Evolutionary conservation across 2,329 filamentous ascomycete species (phyloP), one percentile per base, ranked within the genome.

Genomic region (Triangularia setosa): DNA sequence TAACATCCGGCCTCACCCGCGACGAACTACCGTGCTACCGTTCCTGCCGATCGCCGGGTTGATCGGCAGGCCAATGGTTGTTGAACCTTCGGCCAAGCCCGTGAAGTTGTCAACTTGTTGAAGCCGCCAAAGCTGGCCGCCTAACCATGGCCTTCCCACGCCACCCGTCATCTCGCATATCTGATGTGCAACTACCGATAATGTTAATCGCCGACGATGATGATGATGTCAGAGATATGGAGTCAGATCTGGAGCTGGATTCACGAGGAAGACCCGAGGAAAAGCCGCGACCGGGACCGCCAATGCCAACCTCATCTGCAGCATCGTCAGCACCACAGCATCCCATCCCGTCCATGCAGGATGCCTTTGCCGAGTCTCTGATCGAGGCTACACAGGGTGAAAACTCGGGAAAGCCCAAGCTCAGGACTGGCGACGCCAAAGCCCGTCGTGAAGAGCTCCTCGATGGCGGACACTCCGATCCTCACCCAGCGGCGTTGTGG

Each of bases 311-410:
- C 27, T 62, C 69, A n/a, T 35, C 55, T n/a, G 33, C 57, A 25
- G n/a, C 30, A 35, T 25, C 30, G 25, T 60, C 58, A 30, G 66
- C 64, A 11, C 80, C 80, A 11, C 72, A 75, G 27, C 92, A 96
- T 73, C 92, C 92, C 6, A 88, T 95, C 60, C 79, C 85, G 16
- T 84, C 85, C 28, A 90, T 95, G 86, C 92, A 95, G 75, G 86
- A 84, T 67, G 90, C 92, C 66, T 95, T 96, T 74, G 88, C 90
- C 70, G 92, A 95, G 77, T 94, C 91, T 1, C 86, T 95, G 70
- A 79, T 87, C 64, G 92, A 95, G 73, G 88, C 88, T 33, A 86
- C 86, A 14, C 79, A 80, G n/a, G 79, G 77, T 11, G 75, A 77
- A 3, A 77, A 77, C 12, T 72, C 75, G 4, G 69, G 72, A 35